Base-by-base conservation (phyloP, 768 basidiomycete genomes). In the Megacollybia marginata region DNA sequence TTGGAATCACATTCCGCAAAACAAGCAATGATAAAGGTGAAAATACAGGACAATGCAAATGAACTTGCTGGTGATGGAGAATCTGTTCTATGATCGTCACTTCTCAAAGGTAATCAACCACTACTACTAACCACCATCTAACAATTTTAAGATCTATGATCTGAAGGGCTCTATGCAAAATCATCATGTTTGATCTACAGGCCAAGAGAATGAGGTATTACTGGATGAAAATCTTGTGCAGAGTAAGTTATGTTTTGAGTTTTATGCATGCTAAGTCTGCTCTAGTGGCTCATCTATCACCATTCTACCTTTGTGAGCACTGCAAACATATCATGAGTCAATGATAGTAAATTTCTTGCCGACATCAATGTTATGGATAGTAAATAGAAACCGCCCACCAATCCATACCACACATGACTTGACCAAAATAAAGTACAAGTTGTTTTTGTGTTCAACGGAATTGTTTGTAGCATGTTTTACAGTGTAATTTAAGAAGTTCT, bases 1-100 rank as follows among this genome's bases (percentile, higher is more conserved):
- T n/a, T n/a, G n/a, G 50, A 62, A 74, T 99, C 53, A 89, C 88
- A 3, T 93, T 93, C 69, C 81, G 80, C 55, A 92, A 91, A 63
- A 79, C 80, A 2, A 80, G 82, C 23, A 85, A 82, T 52, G 90
- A 88, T 55, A 79, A 72, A 52, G 74, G 74, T 7, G 79, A 75
- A 48, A 89, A 75, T 78, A 82, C 6, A 91, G 90, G 61, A 79
- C 84, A 2, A 90, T 87, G 7, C 82, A 93, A 56, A 94, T 97
- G 90, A 96, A 96, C 59, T 72, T 99, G 18, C 70, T 98, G 34
- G 90, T 99, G 45, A 98, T 97, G 95, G 96, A 99, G 68, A 99
- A 94, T 59, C 71, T 95, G 9, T 96, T 97, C 62, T 94, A 96
- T 64, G 90, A 94, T 54, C 79, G 90, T 49, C 80, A 86, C 10